These are phyloP conservation scores for Globisporangium cystogenes DNA, from an alignment of 352 stramenopile species.

Conservation along the genomic window DNA sequence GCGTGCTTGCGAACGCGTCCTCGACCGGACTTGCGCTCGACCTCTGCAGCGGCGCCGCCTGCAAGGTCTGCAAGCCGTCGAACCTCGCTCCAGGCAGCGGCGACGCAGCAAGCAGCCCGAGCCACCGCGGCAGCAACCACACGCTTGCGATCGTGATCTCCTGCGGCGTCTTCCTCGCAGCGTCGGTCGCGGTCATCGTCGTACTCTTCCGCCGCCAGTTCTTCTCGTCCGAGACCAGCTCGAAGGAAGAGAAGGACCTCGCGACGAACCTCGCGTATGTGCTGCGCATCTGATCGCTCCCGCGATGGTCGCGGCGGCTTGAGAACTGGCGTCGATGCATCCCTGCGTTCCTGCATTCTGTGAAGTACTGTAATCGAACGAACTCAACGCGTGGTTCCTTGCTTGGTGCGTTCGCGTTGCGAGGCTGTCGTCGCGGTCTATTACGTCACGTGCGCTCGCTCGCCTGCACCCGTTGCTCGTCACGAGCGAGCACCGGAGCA, in stretches of 20 bases:
- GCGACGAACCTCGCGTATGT: conserved; percentile 50
- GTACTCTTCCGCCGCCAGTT: conserved; percentile 35
- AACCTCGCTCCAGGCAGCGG: background rate
- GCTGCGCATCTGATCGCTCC: conserved; percentile 5
- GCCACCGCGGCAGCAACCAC: conserved; percentile 12
- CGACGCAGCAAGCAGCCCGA: background rate
- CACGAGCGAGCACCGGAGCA: background rate
- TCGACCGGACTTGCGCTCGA: conserved; percentile 14
- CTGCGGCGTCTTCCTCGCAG: conserved; percentile 39
- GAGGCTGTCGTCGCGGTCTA: background rate
- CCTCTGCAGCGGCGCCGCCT: conserved; percentile 15
- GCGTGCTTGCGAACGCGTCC: background rate
- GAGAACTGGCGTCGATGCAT: background rate
- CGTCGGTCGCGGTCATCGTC: conserved; percentile 30
- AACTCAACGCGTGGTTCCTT: background rate
- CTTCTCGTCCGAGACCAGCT: conserved; percentile 14
- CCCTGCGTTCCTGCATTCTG: background rate
- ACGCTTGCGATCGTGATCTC: conserved; percentile 32
- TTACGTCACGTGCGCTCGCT: background rate
- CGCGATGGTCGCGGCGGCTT: background rate
- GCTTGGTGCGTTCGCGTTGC: background rate
- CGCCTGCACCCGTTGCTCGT: too few species aligned
- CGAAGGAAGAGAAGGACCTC: conserved; percentile 51
- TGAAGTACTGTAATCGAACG: background rate
- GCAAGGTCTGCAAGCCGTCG: conserved; percentile 10